phyloP scores from a whole-genome alignment of 1,139 yeast species.

The Taiozyma sp. region DNA sequence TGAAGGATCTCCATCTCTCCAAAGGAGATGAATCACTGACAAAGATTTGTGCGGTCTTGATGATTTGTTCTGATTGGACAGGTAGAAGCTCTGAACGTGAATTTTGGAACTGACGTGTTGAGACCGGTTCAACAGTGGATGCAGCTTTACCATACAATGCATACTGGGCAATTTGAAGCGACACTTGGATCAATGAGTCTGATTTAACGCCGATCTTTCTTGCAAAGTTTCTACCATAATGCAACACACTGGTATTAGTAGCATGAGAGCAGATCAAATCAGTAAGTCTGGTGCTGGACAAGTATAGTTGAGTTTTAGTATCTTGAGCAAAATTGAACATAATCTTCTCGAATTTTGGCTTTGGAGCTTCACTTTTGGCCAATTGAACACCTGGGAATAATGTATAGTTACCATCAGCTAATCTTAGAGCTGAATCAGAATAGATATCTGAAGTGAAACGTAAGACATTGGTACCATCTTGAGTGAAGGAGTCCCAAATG shows the following conservation, averaged over 20 bases:
- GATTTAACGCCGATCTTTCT: conserved; percentile 48
- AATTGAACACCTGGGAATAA: conserved; percentile 30
- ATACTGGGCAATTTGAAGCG: conserved; percentile 66
- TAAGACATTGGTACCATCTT: conserved; percentile 72
- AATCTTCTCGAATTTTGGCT: conserved; percentile 40
- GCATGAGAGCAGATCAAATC: conserved; percentile 72
- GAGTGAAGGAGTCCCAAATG: conserved; percentile 71
- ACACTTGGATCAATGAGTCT: conserved; percentile 64
- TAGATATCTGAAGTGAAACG: conserved; percentile 71
- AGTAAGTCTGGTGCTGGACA: conserved; percentile 71
- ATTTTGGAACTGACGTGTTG: conserved; percentile 61
- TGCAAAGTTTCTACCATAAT: conserved; percentile 42
- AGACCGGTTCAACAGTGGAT: conserved; percentile 66
- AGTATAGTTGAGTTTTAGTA: conserved; percentile 42
- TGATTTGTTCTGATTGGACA: conserved; percentile 49
- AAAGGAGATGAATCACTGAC: conserved; percentile 44
- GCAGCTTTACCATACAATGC: conserved; percentile 66
- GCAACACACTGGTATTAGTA: conserved; percentile 38
- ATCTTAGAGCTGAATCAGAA: conserved; percentile 65
- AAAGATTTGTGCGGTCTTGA: conserved; percentile 53
- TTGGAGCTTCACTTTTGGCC: conserved; percentile 18
- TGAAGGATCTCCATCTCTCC: conserved; percentile 45
- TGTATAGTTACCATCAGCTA: conserved; percentile 64
- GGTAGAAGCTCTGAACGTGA: conserved; percentile 66
- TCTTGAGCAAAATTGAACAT: conserved; percentile 46